These are phyloP conservation scores for Pythium sukuiense DNA, from an alignment of 352 stramenopile species.

Conservation along the genomic window DNA sequence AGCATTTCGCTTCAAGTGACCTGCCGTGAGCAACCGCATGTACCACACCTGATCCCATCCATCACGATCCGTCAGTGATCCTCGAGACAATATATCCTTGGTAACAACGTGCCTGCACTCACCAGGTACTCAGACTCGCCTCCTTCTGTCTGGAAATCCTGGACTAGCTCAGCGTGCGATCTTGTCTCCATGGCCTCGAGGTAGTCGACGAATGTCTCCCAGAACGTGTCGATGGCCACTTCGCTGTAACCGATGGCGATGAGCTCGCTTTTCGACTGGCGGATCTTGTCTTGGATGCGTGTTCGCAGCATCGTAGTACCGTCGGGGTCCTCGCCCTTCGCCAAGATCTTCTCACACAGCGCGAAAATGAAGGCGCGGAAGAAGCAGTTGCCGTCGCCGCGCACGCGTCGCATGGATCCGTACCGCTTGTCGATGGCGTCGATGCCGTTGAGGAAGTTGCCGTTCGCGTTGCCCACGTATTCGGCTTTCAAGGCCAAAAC, in stretches of 20 bases:
- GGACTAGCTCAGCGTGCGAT: constrained; percentile 65
- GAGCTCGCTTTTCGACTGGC: constrained; percentile 67
- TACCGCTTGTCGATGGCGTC: constrained; percentile 66
- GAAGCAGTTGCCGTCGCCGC: constrained; percentile 92
- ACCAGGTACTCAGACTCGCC: constrained; percentile 85
- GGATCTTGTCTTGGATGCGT: constrained; percentile 62
- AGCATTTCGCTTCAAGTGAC: constrained; percentile 85
- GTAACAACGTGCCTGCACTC: not conserved
- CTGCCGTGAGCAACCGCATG: constrained; percentile 78
- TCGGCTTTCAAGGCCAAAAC: constrained; percentile 60
- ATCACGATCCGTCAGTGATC: not conserved
- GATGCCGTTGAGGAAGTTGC: constrained; percentile 74
- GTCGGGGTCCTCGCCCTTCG: constrained; percentile 23
- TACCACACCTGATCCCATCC: constrained; percentile 70
- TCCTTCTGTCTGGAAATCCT: constrained; percentile 85
- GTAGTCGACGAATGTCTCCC: constrained; percentile 92
- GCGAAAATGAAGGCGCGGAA: constrained; percentile 90
- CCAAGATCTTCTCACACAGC: constrained; percentile 77
- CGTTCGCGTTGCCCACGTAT: constrained; percentile 73
- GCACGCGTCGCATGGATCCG: constrained; percentile 74
- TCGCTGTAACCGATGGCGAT: constrained; percentile 89
- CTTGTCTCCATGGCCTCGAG: constrained; percentile 77
- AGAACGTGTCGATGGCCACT: constrained; percentile 92
- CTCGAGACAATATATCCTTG: not conserved
- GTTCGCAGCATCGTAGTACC: constrained; percentile 32